Evolutionary conservation across 2,329 filamentous ascomycete species (phyloP).

Genomic region (Sphaerostilbella broomeana): DNA sequence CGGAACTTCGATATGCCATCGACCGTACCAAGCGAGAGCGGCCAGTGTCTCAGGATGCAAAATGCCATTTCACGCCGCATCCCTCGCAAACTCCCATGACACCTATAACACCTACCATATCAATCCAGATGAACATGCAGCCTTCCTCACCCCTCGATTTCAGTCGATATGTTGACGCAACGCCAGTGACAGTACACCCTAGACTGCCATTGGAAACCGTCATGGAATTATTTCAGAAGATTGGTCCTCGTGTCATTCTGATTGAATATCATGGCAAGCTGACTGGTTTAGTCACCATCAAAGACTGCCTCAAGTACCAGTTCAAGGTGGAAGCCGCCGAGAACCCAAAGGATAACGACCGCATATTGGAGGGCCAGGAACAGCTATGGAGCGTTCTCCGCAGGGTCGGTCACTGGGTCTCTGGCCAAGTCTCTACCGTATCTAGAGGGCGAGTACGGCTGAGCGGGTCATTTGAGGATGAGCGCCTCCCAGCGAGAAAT

Average conservation of each 20-base stretch:
- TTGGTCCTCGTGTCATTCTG: slow-evolving; percentile 87
- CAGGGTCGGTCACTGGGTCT: slow-evolving; percentile 51
- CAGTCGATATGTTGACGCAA: slow-evolving; percentile 79
- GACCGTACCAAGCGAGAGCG: slow-evolving; percentile 68
- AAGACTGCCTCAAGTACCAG: slow-evolving; percentile 95
- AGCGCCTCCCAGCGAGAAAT: slow-evolving; percentile 36
- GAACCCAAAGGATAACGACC: slow-evolving; percentile 56
- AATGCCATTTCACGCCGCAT: slow-evolving; percentile 64
- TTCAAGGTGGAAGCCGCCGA: slow-evolving; percentile 91
- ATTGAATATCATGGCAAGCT: slow-evolving; percentile 84
- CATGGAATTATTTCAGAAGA: slow-evolving; percentile 98
- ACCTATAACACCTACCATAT: slow-evolving; percentile 40
- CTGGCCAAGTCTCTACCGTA: slow-evolving; percentile 44
- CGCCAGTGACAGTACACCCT: slow-evolving; percentile 85
- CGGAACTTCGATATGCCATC: slow-evolving; percentile 85
- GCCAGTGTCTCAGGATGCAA: slow-evolving; percentile 58
- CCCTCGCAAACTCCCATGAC: slow-evolving; percentile 24
- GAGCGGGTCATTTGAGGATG: slow-evolving; percentile 32
- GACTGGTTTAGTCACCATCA: slow-evolving; percentile 83
- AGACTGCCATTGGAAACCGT: slow-evolving; percentile 89
- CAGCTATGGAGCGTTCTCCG: slow-evolving; percentile 56
- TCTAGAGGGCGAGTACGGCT: slow-evolving; percentile 54
- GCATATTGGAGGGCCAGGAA: slow-evolving; percentile 54
- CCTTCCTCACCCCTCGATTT: slow-evolving; percentile 65
- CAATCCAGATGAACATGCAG: slow-evolving; percentile 51